These are phyloP conservation scores for Quercus phellos DNA, from an alignment of 331 rosid species.

Conservation along the genomic window DNA sequence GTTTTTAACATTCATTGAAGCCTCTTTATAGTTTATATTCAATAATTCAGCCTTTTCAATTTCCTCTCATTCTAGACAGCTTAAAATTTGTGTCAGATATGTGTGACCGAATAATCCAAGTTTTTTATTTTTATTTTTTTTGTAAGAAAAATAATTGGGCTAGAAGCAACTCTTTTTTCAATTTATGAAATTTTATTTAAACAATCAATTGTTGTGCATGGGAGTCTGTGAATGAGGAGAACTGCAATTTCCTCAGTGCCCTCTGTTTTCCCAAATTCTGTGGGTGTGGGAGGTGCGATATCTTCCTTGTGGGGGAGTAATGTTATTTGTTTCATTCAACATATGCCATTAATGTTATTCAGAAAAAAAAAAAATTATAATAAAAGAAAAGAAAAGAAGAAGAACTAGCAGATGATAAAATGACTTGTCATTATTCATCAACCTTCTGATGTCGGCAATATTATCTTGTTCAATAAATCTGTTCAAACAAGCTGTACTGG, in stretches of 20 bases:
- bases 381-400: too few species aligned
- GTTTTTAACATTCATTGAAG: neutral
- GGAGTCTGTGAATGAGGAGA: neutral
- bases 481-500: neutral
- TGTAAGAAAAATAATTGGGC: too few species aligned
- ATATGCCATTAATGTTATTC: too few species aligned
- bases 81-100: neutral
- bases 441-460: neutral
- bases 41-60: neutral
- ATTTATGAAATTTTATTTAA: neutral
- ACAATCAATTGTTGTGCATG: neutral
- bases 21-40: neutral
- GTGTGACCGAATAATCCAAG: neutral
- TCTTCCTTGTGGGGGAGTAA: too few species aligned
- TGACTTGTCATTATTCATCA: neutral
- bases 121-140: too few species aligned
- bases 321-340: too few species aligned
- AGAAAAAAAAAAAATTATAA: too few species aligned
- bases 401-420: neutral
- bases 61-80: neutral
- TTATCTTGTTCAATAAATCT: neutral
- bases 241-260: too few species aligned
- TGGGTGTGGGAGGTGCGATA: too few species aligned
- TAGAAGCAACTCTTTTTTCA: neutral
- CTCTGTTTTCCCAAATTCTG: too few species aligned